Evolutionary conservation across 768 basidiomycete genomes (phyloP).

Genomic region (Mycena galopus): DNA sequence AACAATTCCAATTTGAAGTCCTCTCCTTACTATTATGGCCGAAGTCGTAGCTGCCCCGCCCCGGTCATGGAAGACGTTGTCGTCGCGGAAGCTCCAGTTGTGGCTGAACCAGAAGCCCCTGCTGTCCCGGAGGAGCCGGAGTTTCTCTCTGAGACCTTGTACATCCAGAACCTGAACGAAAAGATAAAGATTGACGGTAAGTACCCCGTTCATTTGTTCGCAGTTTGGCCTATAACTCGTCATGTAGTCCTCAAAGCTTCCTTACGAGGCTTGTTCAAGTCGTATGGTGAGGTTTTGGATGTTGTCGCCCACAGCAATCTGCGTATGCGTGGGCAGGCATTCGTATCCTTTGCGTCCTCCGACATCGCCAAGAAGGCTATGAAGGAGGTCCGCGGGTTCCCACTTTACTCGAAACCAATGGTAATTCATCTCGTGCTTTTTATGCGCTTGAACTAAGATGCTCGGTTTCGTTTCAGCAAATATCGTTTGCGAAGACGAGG

Average conservation of each 20-base stretch:
- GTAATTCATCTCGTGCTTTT: conserved; percentile 56
- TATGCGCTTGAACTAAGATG: conserved; percentile 14
- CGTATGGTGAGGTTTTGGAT: conserved; percentile 93
- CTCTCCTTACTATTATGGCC: conserved; percentile 40
- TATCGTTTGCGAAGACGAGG: conserved; percentile 90
- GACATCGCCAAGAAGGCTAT: conserved; percentile 90
- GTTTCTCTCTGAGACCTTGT: conserved; percentile 84
- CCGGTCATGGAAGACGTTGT: conserved; percentile 49
- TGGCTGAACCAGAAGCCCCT: conserved; percentile 31
- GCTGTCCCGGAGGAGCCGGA: conserved; percentile 53
- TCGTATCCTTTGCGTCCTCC: conserved; percentile 89
- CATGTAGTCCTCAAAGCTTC: conserved; percentile 87
- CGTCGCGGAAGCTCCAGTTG: conserved; percentile 35
- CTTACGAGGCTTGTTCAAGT: conserved; percentile 89
- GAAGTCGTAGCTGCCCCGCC: conserved; percentile 45
- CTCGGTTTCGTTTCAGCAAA: conserved; percentile 72
- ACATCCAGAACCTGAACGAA: conserved; percentile 97
- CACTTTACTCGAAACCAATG: conserved; percentile 97
- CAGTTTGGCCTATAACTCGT: conserved; percentile 13
- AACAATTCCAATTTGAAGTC: conserved; percentile 1
- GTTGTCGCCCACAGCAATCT: conserved; percentile 96
- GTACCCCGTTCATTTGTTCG: conserved; percentile 30
- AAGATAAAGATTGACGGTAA: conserved; percentile 86
- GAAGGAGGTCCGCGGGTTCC: conserved; percentile 95
- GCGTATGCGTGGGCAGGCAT: conserved; percentile 98